Conservation (phyloP, 2,329 filamentous ascomycete species). For the Tolypocladium amazonense region DNA sequence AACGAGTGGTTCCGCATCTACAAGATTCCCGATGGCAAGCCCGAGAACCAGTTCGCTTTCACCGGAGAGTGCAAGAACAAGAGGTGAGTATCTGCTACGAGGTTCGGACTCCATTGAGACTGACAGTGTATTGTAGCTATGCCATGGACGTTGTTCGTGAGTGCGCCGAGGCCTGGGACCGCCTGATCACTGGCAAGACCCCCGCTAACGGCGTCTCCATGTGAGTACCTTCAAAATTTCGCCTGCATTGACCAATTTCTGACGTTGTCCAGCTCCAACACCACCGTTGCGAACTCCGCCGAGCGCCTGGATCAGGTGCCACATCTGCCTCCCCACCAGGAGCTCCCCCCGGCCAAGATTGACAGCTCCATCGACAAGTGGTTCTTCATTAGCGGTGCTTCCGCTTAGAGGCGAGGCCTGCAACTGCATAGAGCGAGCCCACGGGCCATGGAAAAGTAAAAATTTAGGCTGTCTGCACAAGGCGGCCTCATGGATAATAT, state of each 20-base stretch:
- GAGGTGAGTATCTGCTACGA: constrained; percentile 45
- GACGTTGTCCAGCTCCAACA: constrained; percentile 58
- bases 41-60: constrained; percentile 99
- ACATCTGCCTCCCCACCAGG: constrained; percentile 69
- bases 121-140: constrained; percentile 45
- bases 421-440: neutral
- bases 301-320: constrained; percentile 63
- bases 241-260: constrained; percentile 8
- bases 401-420: constrained; percentile 44
- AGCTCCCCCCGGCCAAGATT: constrained; percentile 76
- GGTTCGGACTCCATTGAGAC: neutral
- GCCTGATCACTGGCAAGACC: constrained; percentile 84
- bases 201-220: constrained; percentile 66
- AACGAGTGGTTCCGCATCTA: constrained; percentile 99
- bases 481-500: constrained; percentile 12
- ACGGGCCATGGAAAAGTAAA: constrained; percentile 3
- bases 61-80: constrained; percentile 99
- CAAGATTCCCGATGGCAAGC: constrained; percentile 99
- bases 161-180: constrained; percentile 95
- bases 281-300: constrained; percentile 61
- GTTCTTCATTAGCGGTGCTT: constrained; percentile 99
- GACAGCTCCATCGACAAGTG: constrained; percentile 98
- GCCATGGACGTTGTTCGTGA: constrained; percentile 92
- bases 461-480: constrained; percentile 2
- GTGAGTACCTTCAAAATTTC: constrained; percentile 44